phyloP scores from a whole-genome alignment of 148 eudicot species.

The Rhododendron mucronatum region DNA sequence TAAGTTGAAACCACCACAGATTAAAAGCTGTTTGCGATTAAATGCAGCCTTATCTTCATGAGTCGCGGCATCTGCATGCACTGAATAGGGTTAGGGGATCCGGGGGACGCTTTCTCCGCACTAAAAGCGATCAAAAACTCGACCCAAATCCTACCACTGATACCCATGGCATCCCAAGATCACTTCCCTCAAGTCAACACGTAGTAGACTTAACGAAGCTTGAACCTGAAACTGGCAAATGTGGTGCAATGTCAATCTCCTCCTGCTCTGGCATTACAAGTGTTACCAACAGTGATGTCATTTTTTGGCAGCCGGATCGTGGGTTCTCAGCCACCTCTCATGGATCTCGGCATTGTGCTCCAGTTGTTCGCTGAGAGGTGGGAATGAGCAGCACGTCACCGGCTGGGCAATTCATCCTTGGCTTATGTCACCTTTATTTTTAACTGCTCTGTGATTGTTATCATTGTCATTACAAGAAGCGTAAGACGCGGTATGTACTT shows the following conservation, averaged over 20 bases:
- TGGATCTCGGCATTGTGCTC: slow-evolving; percentile 39
- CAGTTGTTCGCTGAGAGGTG: slow-evolving; percentile 49
- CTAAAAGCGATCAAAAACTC: slow-evolving; percentile 42
- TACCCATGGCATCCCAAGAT: slow-evolving; percentile 2
- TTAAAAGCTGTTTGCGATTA: background rate
- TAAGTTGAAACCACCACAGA: background rate
- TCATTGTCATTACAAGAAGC: background rate
- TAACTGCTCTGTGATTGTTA: background rate
- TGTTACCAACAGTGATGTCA: slow-evolving; percentile 17
- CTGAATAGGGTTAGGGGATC: slow-evolving; percentile 82
- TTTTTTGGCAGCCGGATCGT: slow-evolving; percentile 29
- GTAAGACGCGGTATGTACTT: background rate
- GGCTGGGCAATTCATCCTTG: slow-evolving; percentile 89
- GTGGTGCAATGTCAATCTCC: slow-evolving; percentile 11
- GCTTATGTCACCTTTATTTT: slow-evolving; percentile 54
- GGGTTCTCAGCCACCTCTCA: slow-evolving; percentile 30
- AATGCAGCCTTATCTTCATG: slow-evolving; percentile 94
- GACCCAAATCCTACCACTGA: slow-evolving; percentile 12
- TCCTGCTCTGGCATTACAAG: background rate
- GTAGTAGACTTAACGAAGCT: slow-evolving; percentile 1
- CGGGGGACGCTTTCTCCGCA: slow-evolving; percentile 82
- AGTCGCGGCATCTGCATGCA: slow-evolving; percentile 87
- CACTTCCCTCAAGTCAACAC: slow-evolving; percentile 15
- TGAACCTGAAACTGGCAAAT: slow-evolving; percentile 24
- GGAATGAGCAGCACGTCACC: slow-evolving; percentile 11